Evolutionary conservation across 2,329 filamentous ascomycete species (phyloP), one percentile per base, ranked within the genome.

Genomic region (Aspergillus tubingensis): DNA sequence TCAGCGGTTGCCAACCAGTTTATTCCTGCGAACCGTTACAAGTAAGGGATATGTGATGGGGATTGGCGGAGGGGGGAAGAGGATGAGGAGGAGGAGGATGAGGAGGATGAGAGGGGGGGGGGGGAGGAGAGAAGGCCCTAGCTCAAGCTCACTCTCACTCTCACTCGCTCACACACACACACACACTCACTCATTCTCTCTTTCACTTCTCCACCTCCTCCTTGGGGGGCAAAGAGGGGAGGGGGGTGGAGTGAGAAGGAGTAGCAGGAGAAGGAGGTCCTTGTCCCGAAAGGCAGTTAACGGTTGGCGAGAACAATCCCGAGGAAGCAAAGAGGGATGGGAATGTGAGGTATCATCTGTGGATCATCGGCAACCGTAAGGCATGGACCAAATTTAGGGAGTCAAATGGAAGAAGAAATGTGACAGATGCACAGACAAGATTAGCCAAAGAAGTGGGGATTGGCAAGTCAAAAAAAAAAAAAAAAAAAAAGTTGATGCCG

Each of bases 401-500:
- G 38, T 36, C 23, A 38, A 27, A 38, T 25, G 25, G 50, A 30
- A 56, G 55, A 51, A 17, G 50, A 21, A 60, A 63, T 65, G 63
- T 65, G 65, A 65, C 63, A 65, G 53, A 63, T 64, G 63, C 59
- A 65, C 57, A 57, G 36, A 43, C 57, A 48, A 51, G 32, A 36
- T 36, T 36, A 36, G 32, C 30, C 32, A 36, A 36, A 36, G 32
- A 36, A 36, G 32, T 36, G 32, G 32, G 32, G 32, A 36, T 36
- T 36, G 32, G 32, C 32, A 36, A 36, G 32, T 36, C 11, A 13
- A 36, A 27, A 27, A 27, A 8, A 25, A 3, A 4, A 30, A 32
- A 32, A 32, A 10, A 11, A 10, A 30, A 30, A 32, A 36, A 36
- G 32, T 36, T 36, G 10, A 36, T 36, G 32, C 32, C 32, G 32